These are phyloP conservation scores for Bipolaris sorokiniana DNA, from an alignment of 2,329 filamentous ascomycete species.

Conservation along the genomic window DNA sequence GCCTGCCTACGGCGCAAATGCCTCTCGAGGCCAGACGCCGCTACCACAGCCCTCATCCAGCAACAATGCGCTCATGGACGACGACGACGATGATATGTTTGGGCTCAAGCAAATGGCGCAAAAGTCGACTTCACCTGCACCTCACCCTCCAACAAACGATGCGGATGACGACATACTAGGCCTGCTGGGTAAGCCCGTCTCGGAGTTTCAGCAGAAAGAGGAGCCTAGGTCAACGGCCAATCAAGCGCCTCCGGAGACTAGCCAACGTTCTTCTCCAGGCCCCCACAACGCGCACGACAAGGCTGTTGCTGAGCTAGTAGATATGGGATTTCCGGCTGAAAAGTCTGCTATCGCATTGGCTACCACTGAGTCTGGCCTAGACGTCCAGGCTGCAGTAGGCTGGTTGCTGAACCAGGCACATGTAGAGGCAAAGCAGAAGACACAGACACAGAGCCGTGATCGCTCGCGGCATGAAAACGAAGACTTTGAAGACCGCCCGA, in stretches of 20 bases:
- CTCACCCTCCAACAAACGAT: constrained; percentile 24
- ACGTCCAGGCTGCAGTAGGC: constrained; percentile 85
- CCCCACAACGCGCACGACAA: constrained; percentile 67
- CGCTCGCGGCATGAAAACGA: constrained; percentile 34
- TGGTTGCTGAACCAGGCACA: constrained; percentile 93
- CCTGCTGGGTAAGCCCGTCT: constrained; percentile 64
- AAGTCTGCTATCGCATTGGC: constrained; percentile 81
- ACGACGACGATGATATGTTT: constrained; percentile 88
- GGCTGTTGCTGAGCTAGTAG: constrained; percentile 85
- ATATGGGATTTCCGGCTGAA: constrained; percentile 91
- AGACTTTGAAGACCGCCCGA: constrained; percentile 33
- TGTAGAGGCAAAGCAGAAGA: constrained; percentile 76
- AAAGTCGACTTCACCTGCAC: constrained; percentile 37
- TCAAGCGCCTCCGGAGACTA: constrained; percentile 12
- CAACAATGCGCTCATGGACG: constrained; percentile 55
- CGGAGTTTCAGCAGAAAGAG: constrained; percentile 53
- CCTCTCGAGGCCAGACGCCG: constrained; percentile 38
- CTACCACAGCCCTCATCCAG: constrained; percentile 26
- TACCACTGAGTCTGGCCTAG: constrained; percentile 77
- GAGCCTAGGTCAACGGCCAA: constrained; percentile 17
- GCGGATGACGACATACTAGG: constrained; percentile 68
- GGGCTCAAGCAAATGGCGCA: constrained; percentile 71
- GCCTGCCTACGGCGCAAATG: constrained; percentile 40
- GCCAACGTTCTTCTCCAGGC: constrained; percentile 27
- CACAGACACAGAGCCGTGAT: constrained; percentile 46